phyloP scores from a whole-genome alignment of 768 basidiomycete genomes.

The Tylopilus plumbeoviolaceoides region DNA sequence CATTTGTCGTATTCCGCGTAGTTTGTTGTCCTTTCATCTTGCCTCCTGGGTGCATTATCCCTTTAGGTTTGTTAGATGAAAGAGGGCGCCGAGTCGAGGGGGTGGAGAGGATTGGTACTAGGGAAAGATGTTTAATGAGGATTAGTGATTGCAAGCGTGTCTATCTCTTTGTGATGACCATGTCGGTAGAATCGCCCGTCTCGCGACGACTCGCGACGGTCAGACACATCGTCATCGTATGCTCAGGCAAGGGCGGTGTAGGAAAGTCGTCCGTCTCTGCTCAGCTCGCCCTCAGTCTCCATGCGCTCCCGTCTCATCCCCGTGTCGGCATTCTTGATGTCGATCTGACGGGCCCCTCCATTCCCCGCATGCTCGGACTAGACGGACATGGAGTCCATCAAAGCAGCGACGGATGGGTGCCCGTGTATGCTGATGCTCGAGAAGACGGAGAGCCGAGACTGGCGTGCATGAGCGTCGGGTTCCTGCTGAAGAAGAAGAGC shows the following conservation, averaged over 20 bases:
- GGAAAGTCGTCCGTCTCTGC: constrained; percentile 96
- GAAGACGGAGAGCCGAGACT: constrained; percentile 59
- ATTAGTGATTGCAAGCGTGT: background rate
- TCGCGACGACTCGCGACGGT: constrained; percentile 68
- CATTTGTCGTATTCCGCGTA: constrained; percentile 23
- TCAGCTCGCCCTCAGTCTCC: constrained; percentile 86
- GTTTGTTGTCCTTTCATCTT: constrained; percentile 66
- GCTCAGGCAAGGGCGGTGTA: constrained; percentile 96
- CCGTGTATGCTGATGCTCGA: constrained; percentile 80
- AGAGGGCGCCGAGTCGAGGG: constrained; percentile 59
- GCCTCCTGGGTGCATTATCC: constrained; percentile 40
- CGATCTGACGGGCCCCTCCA: constrained; percentile 91
- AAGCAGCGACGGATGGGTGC: constrained; percentile 95
- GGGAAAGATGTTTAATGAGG: constrained; percentile 5
- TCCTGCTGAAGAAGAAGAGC: constrained; percentile 82
- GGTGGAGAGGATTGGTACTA: constrained; percentile 11
- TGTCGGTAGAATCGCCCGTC: constrained; percentile 52
- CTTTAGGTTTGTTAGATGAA: constrained; percentile 56
- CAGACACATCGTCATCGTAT: constrained; percentile 85
- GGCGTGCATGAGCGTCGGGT: constrained; percentile 96
- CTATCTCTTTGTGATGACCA: background rate
- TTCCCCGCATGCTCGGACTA: constrained; percentile 92
- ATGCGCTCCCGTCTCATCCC: constrained; percentile 58
- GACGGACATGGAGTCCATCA: constrained; percentile 88
- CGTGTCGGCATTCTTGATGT: constrained; percentile 90